phyloP scores from a whole-genome alignment of 2,329 filamentous ascomycete genomes.

The Alternaria postmessia region DNA sequence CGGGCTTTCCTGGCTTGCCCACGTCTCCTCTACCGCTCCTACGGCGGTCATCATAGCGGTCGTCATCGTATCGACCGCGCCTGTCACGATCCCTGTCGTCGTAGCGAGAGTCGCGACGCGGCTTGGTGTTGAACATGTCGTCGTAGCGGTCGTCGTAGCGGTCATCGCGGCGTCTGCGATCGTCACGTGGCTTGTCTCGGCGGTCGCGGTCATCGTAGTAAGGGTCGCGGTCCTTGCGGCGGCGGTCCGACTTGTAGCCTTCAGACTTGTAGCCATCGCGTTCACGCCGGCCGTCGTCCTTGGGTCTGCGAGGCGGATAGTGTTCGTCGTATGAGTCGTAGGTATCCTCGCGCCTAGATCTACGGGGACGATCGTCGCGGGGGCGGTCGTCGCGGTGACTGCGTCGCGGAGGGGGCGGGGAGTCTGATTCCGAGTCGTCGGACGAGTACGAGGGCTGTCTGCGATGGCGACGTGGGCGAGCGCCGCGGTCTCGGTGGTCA shows the following conservation, averaged over 20 bases:
- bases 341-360: constrained; percentile 23
- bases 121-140: constrained; percentile 27
- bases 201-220: constrained; percentile 28
- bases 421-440: constrained; percentile 28
- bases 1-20: constrained; percentile 24
- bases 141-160: constrained; percentile 29
- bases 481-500: constrained; percentile 5
- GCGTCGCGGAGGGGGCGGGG: constrained; percentile 32
- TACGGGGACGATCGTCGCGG: constrained; percentile 26
- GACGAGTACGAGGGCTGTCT: constrained; percentile 27
- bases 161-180: constrained; percentile 24
- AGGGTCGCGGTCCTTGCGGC: constrained; percentile 8
- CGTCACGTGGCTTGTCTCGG: constrained; percentile 26
- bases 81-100: constrained; percentile 17
- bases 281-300: constrained; percentile 20
- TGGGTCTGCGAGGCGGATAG: constrained; percentile 27
- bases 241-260: constrained; percentile 23
- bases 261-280: constrained; percentile 37
- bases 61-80: constrained; percentile 20
- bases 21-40: constrained; percentile 20
- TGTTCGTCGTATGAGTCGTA: constrained; percentile 42
- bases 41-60: constrained; percentile 22
- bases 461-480: constrained; percentile 26
- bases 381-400: constrained; percentile 29
- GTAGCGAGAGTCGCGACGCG: constrained; percentile 25